Conservation (phyloP, 768 basidiomycete genomes). For the Suillus ampliporus region DNA sequence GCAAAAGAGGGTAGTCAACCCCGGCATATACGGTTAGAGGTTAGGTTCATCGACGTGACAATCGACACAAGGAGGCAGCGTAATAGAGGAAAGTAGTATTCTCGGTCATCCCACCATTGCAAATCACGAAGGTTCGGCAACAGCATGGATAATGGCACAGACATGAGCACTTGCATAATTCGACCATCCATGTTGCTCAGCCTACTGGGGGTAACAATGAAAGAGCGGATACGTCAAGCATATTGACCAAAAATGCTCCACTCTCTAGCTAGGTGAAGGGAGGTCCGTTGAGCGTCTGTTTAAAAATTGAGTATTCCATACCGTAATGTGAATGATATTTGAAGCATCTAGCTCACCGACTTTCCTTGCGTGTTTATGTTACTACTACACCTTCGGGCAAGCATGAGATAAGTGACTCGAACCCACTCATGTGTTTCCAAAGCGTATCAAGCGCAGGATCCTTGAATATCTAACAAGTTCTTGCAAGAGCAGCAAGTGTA, state of each 20-base stretch:
- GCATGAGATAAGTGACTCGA: neutral
- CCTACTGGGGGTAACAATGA: neutral
- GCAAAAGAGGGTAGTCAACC: neutral
- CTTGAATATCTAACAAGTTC: constrained; percentile 3
- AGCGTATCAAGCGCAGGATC: neutral
- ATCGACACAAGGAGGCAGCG: neutral
- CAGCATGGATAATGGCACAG: neutral
- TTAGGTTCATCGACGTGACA: neutral
- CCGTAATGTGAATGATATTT: neutral
- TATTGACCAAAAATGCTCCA: neutral
- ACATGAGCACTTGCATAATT: neutral
- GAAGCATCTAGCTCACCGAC: neutral
- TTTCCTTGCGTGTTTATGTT: neutral
- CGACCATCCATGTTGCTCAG: neutral
- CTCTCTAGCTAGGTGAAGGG: neutral
- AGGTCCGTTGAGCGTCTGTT: neutral
- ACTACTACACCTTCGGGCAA: neutral
- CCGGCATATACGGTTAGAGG: no score
- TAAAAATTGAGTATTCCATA: neutral
- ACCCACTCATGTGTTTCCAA: neutral
- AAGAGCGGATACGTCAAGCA: neutral
- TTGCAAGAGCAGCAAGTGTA: neutral
- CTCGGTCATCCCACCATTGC: neutral
- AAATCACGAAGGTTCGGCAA: neutral
- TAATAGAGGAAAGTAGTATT: neutral